phyloP scores from a whole-genome alignment of 352 stramenopile genomes.

The Pythium myriotylum region DNA sequence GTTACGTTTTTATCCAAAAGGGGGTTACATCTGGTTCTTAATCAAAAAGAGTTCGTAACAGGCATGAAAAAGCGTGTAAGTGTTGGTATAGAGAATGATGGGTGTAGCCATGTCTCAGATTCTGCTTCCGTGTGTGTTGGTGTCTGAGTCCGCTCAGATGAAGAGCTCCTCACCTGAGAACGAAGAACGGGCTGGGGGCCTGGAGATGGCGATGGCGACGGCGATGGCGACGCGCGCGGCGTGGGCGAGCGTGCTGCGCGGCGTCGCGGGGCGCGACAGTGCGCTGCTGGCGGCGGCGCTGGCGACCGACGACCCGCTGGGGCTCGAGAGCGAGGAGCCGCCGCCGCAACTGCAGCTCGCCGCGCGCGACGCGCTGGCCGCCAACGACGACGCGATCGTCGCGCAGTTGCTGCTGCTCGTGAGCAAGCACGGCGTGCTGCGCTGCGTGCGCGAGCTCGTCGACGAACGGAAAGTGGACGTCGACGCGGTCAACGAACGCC shows the following conservation, averaged over 20 bases:
- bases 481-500: neutral
- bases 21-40: no score
- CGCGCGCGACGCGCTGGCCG: neutral
- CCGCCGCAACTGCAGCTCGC: neutral
- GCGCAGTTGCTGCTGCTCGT: neutral
- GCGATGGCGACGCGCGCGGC: neutral
- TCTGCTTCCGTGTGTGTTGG: no score
- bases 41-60: neutral
- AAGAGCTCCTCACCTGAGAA: neutral
- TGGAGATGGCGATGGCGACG: neutral
- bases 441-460: neutral
- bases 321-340: neutral
- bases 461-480: neutral
- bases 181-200: no score
- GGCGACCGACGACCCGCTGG: neutral
- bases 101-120: constrained; percentile 1
- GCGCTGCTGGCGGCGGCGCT: neutral
- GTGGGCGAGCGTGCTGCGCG: neutral
- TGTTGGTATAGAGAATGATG: neutral
- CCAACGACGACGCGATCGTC: neutral
- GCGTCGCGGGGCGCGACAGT: neutral
- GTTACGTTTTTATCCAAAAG: no score
- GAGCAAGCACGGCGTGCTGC: neutral
- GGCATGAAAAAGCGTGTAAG: neutral
- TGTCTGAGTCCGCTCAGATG: neutral